Base-by-base conservation (phyloP, 2,329 filamentous ascomycete genomes). In the Talaromyces sp. region DNA sequence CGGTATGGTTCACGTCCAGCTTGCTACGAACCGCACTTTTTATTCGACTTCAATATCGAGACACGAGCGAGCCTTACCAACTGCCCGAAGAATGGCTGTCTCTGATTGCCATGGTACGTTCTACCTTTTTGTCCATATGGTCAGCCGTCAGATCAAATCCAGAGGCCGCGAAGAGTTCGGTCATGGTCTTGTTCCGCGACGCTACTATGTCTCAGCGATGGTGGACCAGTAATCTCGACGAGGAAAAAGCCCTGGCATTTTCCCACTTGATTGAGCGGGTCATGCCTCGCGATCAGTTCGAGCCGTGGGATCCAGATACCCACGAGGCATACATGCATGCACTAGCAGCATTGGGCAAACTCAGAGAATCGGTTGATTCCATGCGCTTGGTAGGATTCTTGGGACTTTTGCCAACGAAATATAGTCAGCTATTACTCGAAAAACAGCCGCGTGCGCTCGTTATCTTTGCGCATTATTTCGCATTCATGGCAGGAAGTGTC, bases 401-500 rank as follows among this genome's bases (percentile, higher is more conserved):
- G 2, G 68, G 74, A 12, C 68, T 73, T 46, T 66, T 74, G 12
- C 70, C 71, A 9, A 58, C 66, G n/a, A 59, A 66, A 37, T 75
- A 73, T 21, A 67, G 71, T 21, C 68, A 70, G n/a, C 67, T 74
- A 25, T 64, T 75, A 33, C 61, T 65, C n/a, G 70, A 75, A 50
- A 64, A 65, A 23, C 64, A 69, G 33, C 73, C 72, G 14, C 69
- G 73, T 18, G 73, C 73, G 9, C 63, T 75, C n/a, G 69, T 74
- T 2, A 71, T 72, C 1, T 59, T 76, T 46, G 73, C 71, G 5
- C 71, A 74, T 62, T 70, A 72, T 63, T 76, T 76, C 58, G 71
- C 70, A 3, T 40, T 69, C 35, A 58, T 60, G 35, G 67, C 64
- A 11, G 62, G 40, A 2, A 63, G 56, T 35, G 28, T 28, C 28